These are phyloP conservation scores for Staphylotrichum longicolle DNA, from an alignment of 495 filamentous ascomycete genomes.

Conservation along the genomic window DNA sequence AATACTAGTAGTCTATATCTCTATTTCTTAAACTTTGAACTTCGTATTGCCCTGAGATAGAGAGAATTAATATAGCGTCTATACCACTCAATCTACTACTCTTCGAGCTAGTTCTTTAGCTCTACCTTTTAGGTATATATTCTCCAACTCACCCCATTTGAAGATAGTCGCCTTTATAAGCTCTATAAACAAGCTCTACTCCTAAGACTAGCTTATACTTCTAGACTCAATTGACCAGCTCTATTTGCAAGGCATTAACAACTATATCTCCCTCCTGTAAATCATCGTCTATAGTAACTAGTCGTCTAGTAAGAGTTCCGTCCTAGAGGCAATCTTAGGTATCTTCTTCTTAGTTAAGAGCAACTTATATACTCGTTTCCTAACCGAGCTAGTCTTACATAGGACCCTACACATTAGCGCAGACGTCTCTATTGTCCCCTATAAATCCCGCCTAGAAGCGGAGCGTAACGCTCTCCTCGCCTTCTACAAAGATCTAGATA, in stretches of 20 bases:
- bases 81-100: no score
- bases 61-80: no score
- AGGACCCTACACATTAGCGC: conserved; percentile 36
- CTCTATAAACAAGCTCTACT: conserved; percentile 35
- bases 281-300: conserved; percentile 70
- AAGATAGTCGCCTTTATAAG: conserved; percentile 12
- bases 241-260: conserved; percentile 54
- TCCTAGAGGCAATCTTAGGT: conserved; percentile 67
- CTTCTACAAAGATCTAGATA: conserved; percentile 30
- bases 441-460: conserved; percentile 23
- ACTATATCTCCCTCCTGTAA: conserved; percentile 60
- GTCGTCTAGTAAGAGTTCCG: conserved; percentile 69
- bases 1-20: no score
- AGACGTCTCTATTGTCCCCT: conserved; percentile 48
- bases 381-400: conserved; percentile 61
- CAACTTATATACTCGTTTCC: conserved; percentile 63
- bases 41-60: no score
- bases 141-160: no score
- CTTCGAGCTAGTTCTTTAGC: no score
- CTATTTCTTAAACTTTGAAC: no score
- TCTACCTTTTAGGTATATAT: no score
- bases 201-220: conserved; percentile 42
- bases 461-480: conserved; percentile 28
- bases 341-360: conserved; percentile 62
- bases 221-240: conserved; percentile 61